phyloP scores from a whole-genome alignment of 2,329 filamentous ascomycete species.

The Curvularia hawaiiensis region DNA sequence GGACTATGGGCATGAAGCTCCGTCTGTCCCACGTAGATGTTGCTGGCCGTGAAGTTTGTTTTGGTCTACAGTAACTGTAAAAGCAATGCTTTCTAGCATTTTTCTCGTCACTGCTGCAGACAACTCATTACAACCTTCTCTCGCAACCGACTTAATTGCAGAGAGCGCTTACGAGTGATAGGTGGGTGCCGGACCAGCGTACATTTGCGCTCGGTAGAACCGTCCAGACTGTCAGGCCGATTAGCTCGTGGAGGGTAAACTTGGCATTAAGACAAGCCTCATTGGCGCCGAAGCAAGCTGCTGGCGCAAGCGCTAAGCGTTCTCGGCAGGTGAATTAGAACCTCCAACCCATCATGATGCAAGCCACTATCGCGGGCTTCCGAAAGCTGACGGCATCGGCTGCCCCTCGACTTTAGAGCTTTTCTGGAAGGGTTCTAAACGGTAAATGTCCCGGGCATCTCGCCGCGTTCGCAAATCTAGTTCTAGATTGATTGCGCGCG shows the following conservation, averaged over 20 bases:
- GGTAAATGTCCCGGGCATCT: not conserved
- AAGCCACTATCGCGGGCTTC: conserved; percentile 13
- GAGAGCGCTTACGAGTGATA: not conserved
- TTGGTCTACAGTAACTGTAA: not conserved
- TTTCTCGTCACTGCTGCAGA: not conserved
- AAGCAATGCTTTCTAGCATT: not conserved
- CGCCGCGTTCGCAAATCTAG: not conserved
- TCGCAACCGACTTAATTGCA: conserved; percentile 3
- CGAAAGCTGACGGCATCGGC: conserved; percentile 10
- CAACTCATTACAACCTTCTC: not conserved
- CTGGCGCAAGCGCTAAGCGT: conserved; percentile 11
- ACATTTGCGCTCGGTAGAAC: conserved; percentile 10
- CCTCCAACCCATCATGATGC: conserved; percentile 10
- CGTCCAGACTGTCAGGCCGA: conserved; percentile 4
- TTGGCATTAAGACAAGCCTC: conserved; percentile 28
- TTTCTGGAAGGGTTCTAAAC: conserved; percentile 21
- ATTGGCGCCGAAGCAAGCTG: conserved; percentile 7
- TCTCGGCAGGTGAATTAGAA: conserved; percentile 14
- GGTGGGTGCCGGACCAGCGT: conserved; percentile 5
- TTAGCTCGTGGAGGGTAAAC: conserved; percentile 13
- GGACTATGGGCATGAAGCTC: conserved; percentile 20
- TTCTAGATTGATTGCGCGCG: not conserved
- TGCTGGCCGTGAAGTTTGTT: conserved; percentile 2
- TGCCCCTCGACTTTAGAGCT: conserved; percentile 7
- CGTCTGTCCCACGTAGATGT: conserved; percentile 27